A percentile compares a stretch with the other conserved stretches of the same genome.
Evolutionary conservation across 2,329 filamentous ascomycete genomes (phyloP).

Genomic region (Ceratocystis destructans): DNA sequence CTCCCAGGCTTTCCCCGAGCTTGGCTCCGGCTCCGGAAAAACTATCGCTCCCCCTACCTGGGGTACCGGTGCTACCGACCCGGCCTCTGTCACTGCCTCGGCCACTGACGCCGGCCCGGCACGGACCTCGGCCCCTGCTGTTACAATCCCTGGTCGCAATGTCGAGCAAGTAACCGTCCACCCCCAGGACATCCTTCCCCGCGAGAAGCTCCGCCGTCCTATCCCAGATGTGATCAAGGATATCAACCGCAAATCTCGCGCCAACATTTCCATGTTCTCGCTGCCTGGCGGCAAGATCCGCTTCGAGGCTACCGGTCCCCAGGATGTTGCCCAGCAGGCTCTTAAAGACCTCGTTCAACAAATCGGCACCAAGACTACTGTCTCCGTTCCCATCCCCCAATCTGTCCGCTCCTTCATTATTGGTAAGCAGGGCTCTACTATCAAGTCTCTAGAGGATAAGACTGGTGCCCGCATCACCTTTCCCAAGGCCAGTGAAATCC

Average conservation of each 20-base stretch:
- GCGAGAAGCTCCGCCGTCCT: conserved; percentile 68
- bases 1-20: conserved; percentile 82
- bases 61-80: conserved; percentile 9
- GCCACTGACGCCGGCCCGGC: conserved; percentile 7
- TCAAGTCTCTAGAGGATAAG: conserved; percentile 78
- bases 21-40: conserved; percentile 14
- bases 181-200: conserved; percentile 61
- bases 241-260: conserved; percentile 83
- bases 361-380: conserved; percentile 55
- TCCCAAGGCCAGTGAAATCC: conserved; percentile 59
- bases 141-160: conserved; percentile 72
- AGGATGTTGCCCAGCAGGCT: conserved; percentile 72
- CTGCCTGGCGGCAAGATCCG: conserved; percentile 59
- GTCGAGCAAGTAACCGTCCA: conserved; percentile 62
- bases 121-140: conserved; percentile 5
- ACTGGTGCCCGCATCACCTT: conserved; percentile 85
- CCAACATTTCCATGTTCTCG: conserved; percentile 63
- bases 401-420: conserved; percentile 83
- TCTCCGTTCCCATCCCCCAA: conserved; percentile 27
- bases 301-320: conserved; percentile 75
- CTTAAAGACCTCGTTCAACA: conserved; percentile 80
- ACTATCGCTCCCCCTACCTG: conserved; percentile 14
- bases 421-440: conserved; percentile 76
- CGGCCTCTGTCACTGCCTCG: conserved; percentile 9
- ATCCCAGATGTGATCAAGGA: conserved; percentile 76